A percentile compares a stretch with the other conserved stretches of the same genome.
Conservation (phyloP, 148 eudicot genomes). For the Spergularia bocconei region DNA sequence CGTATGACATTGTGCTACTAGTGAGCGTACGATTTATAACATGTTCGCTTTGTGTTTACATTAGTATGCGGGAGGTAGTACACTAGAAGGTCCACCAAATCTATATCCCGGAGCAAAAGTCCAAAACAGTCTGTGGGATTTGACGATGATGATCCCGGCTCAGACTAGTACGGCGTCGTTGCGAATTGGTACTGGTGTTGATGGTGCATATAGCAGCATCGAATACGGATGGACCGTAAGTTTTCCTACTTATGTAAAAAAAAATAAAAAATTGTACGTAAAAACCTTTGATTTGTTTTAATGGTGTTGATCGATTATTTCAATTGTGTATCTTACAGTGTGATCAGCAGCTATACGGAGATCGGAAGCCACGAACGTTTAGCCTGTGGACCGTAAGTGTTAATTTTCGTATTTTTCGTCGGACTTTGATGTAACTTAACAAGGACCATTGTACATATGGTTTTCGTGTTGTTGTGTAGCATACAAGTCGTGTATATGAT, state of each 20-base stretch:
- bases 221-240: constrained; percentile 28
- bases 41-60: not conserved
- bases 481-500: too few relatives aligned
- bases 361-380: constrained; percentile 16
- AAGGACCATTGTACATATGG: too few relatives aligned
- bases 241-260: not conserved
- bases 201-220: constrained; percentile 1
- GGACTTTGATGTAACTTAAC: too few relatives aligned
- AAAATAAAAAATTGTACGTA: too few relatives aligned
- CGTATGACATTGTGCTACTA: too few relatives aligned
- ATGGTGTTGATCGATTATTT: too few relatives aligned
- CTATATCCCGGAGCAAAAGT: not conserved
- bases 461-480: too few relatives aligned
- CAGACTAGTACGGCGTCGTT: constrained; percentile 15
- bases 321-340: not conserved
- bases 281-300: too few relatives aligned
- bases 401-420: too few relatives aligned
- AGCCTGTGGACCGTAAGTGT: constrained; percentile 22
- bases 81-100: not conserved
- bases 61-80: constrained; percentile 20
- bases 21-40: not conserved
- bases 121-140: not conserved
- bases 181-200: constrained; percentile 19
- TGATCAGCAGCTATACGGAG: constrained; percentile 12
- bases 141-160: not conserved